Conservation (phyloP, 345 rosid genomes). For the Brassica cretica region DNA sequence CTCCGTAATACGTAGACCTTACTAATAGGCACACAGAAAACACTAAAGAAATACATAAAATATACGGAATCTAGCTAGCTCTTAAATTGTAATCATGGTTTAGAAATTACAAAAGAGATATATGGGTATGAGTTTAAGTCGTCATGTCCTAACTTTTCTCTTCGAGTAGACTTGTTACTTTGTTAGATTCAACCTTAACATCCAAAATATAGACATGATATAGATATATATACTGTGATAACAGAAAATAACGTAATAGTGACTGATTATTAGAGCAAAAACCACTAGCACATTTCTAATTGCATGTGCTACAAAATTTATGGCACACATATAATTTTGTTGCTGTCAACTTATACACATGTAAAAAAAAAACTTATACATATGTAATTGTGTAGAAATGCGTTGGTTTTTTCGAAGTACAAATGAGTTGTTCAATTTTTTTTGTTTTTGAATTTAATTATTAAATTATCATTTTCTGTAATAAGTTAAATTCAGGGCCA, state of each 20-base stretch:
- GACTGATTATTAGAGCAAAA: not conserved
- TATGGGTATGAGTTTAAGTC: constrained; percentile 26
- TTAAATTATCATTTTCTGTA: not conserved
- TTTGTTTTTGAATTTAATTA: not conserved
- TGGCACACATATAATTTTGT: not conserved
- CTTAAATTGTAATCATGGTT: constrained; percentile 29
- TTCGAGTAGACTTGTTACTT: constrained; percentile 22
- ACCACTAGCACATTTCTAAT: constrained; percentile 3
- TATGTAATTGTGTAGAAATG: not conserved
- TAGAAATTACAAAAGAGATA: constrained; percentile 24
- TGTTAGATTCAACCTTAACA: constrained; percentile 24
- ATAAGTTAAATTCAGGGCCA: not conserved
- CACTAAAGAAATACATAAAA: not conserved
- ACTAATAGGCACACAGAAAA: not conserved
- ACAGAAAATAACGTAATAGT: not conserved
- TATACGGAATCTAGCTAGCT: constrained; percentile 26
- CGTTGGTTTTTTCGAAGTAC: not conserved
- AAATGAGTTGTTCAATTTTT: constrained; percentile 7
- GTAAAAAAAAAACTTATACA: no score
- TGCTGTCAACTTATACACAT: not conserved
- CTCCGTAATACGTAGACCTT: constrained; percentile 21
- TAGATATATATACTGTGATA: not conserved
- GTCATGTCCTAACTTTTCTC: constrained; percentile 32
- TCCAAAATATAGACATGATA: not conserved
- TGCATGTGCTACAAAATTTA: constrained; percentile 5